These are phyloP conservation scores for Colletotrichum euphorbiae DNA, from an alignment of 2,329 filamentous ascomycete genomes.

Conservation along the genomic window DNA sequence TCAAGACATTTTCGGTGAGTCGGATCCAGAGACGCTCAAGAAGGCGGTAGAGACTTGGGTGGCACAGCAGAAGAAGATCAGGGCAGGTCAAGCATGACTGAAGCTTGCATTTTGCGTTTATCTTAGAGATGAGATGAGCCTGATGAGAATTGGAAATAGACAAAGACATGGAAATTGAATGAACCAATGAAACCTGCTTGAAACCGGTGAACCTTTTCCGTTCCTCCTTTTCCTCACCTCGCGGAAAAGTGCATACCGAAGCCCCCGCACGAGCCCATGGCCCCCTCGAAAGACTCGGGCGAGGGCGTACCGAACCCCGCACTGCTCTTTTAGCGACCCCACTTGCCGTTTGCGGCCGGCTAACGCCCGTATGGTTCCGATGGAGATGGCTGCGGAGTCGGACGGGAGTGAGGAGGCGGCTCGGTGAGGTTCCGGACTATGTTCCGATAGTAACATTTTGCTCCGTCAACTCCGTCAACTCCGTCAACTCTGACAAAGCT, in stretches of 20 bases:
- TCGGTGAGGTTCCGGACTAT: conserved; percentile 32
- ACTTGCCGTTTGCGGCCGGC: conserved; percentile 16
- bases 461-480: conserved; percentile 30
- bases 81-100: conserved; percentile 39
- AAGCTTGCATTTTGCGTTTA: background rate
- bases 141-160: background rate
- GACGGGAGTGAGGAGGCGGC: conserved; percentile 10
- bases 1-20: conserved; percentile 57
- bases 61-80: conserved; percentile 47
- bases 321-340: conserved; percentile 6
- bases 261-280: background rate
- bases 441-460: conserved; percentile 21
- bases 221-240: conserved; percentile 8
- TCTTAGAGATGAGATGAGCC: background rate
- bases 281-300: conserved; percentile 12
- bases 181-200: background rate
- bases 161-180: conserved; percentile 1
- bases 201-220: conserved; percentile 25
- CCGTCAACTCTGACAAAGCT: conserved; percentile 27
- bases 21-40: conserved; percentile 50
- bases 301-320: conserved; percentile 32
- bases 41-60: conserved; percentile 51
- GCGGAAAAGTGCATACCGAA: conserved; percentile 20
- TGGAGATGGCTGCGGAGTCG: conserved; percentile 21
- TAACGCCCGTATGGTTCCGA: conserved; percentile 13